These are phyloP conservation scores for Backusella australiensis DNA, from an alignment of 192 early-diverging fungal species.

Conservation along the genomic window DNA sequence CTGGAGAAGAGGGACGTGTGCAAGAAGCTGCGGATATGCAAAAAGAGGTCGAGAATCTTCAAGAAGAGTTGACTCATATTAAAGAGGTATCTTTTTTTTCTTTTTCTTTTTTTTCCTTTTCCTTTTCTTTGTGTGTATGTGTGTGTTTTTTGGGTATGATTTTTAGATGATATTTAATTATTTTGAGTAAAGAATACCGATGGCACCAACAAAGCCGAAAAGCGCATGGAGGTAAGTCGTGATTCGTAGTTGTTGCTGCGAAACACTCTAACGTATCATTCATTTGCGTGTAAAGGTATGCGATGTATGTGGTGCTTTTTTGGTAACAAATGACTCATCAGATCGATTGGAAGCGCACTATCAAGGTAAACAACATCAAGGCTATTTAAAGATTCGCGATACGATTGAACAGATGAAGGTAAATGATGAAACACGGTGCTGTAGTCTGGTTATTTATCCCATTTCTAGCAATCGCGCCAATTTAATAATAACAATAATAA, in stretches of 20 bases:
- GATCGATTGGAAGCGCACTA: conserved; percentile 79
- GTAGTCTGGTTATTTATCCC: neutral
- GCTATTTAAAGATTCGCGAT: conserved; percentile 74
- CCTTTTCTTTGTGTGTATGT: neutral
- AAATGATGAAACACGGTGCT: neutral
- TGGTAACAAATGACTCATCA: conserved; percentile 82
- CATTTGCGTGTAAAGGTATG: conserved; percentile 45
- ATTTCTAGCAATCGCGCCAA: conserved; percentile 11
- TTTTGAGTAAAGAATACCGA: conserved; percentile 12
- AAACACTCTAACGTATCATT: neutral
- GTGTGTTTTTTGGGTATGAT: neutral
- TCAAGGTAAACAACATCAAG: conserved; percentile 83
- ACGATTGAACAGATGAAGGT: conserved; percentile 67
- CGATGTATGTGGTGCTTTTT: conserved; percentile 79
- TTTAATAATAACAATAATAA: neutral
- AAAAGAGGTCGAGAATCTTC: conserved; percentile 64
- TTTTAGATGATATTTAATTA: conserved; percentile 10
- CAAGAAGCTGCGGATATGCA: conserved; percentile 67
- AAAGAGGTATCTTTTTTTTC: conserved; percentile 43
- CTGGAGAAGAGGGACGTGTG: conserved; percentile 72
- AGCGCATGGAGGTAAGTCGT: conserved; percentile 58
- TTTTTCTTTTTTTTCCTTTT: neutral
- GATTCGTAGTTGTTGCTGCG: neutral
- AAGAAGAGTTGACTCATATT: conserved; percentile 57
- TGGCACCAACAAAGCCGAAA: conserved; percentile 50